Evolutionary conservation across 305 asterid genomes (phyloP).

Genomic region (Fraxinus greggii): DNA sequence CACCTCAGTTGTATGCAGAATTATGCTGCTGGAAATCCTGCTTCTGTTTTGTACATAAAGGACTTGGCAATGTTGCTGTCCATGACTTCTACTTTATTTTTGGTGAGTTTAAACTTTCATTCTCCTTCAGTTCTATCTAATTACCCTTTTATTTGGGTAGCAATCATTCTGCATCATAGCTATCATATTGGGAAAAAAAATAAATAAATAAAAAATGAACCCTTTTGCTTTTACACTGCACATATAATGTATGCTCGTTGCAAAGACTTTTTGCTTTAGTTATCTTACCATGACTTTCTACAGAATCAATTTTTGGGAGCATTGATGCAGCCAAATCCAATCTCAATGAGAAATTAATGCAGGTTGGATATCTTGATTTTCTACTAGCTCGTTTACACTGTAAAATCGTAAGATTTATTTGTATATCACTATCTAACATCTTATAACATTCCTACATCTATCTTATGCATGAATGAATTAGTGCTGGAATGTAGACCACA

Average conservation of each 20-base stretch:
- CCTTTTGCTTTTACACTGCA: neutral
- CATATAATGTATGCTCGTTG: neutral
- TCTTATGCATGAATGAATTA: neutral
- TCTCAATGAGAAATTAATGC: constrained; percentile 77
- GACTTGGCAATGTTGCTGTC: constrained; percentile 75
- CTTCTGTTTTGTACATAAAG: constrained; percentile 70
- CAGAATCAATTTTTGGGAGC: constrained; percentile 84
- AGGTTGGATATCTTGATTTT: constrained; percentile 52
- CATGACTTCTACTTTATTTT: constrained; percentile 76
- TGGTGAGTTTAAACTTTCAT: constrained; percentile 47
- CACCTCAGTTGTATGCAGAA: constrained; percentile 47
- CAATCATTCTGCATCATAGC: no score
- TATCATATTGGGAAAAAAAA: no score
- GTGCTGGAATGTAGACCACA: neutral
- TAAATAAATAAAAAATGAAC: neutral
- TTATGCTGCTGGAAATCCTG: constrained; percentile 78
- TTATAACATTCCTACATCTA: neutral
- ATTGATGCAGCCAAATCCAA: constrained; percentile 61
- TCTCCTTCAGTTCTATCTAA: neutral
- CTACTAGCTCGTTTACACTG: neutral
- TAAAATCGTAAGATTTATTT: neutral
- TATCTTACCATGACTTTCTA: constrained; percentile 25
- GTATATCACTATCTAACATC: no score
- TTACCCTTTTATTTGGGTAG: no score
- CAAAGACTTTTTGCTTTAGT: constrained; percentile 6